Conservation (phyloP, 345 rosid genomes). For the Iberis pinnata region DNA sequence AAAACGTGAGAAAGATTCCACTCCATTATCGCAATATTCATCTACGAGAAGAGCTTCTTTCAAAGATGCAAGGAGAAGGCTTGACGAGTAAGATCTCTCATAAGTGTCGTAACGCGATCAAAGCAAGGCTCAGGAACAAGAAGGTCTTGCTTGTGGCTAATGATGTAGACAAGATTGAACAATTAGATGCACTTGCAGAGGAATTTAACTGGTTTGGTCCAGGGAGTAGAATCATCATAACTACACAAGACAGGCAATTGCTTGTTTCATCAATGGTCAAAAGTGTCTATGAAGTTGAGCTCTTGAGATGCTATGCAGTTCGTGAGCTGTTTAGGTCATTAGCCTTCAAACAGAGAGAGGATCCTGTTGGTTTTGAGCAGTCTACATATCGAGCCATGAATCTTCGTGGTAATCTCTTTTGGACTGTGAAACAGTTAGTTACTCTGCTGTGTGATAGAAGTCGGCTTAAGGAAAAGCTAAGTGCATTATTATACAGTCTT, state of each 20-base stretch:
- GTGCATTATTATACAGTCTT: slow-evolving; percentile 13
- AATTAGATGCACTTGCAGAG: too few relatives aligned
- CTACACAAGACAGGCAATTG: slow-evolving; percentile 28
- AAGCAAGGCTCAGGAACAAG: slow-evolving; percentile 19
- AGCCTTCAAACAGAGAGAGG: slow-evolving; percentile 20
- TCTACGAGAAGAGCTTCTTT: slow-evolving; percentile 24
- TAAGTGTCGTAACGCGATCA: slow-evolving; percentile 16
- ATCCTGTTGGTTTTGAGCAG: slow-evolving; percentile 18
- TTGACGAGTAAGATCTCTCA: slow-evolving; percentile 10
- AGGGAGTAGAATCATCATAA: slow-evolving; percentile 25
- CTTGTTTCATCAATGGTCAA: slow-evolving; percentile 5
- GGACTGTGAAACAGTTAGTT: slow-evolving; percentile 7
- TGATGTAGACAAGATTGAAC: slow-evolving; percentile 17
- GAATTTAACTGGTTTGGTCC: too few relatives aligned
- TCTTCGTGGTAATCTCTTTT: neutral
- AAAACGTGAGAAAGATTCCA: slow-evolving; percentile 21
- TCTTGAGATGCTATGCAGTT: slow-evolving; percentile 17
- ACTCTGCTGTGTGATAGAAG: slow-evolving; percentile 16
- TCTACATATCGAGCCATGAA: slow-evolving; percentile 11
- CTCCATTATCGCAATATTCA: neutral
- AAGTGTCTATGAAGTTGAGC: slow-evolving; percentile 25
- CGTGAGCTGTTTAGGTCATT: slow-evolving; percentile 23
- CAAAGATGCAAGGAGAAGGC: slow-evolving; percentile 26
- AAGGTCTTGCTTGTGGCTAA: slow-evolving; percentile 28
- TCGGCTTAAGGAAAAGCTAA: slow-evolving; percentile 15